Base-by-base conservation (phyloP, 1,139 yeast genomes). In the Candida tropicalis region DNA sequence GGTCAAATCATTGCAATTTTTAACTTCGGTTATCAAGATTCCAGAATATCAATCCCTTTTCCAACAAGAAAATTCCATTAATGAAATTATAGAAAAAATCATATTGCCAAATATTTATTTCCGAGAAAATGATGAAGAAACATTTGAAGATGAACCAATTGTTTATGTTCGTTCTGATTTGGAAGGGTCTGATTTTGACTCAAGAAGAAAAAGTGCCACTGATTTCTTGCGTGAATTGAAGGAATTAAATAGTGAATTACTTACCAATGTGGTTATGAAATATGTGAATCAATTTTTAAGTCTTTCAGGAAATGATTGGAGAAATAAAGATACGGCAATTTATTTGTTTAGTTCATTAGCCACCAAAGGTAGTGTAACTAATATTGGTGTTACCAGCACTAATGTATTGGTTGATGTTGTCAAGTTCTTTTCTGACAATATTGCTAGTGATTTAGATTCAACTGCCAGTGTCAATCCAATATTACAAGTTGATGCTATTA, bases 91-190 rank as follows among this genome's bases (percentile, higher is more conserved):
- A 10, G 88, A 86, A 56, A 85, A 85, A 54, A 86, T 93, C 50
- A 82, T 95, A 42, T 73, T 95, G 48, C 99, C 99, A 32, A 95
- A 93, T 60, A 82, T 91, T 57, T 79, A 84, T 16, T 76, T 93
- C 56, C 84, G 93, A 59, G 91, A 86, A 45, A 75, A 85, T 5
- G 99, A 95, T 60, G 90, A 89, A 57, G 99, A 95, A 62, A 64
- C 84, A 51, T 93, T 95, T 64, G 99, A 93, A 65, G 99, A 95
- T 64, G 99, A 95, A 59, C 99, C 99, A 32, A 85, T 93, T 42
- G 95, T 88, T 56, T 95, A 76, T 59, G 93, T 90, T 15, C 79
- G 98, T 57, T 78, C 96, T 47, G 99, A 95, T 63, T 71, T 95
- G 44, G 99, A 93, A 67, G 99, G 98, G 3, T 84, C 96, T 0